phyloP scores from a whole-genome alignment of 2,329 filamentous ascomycete genomes.

The Mariannaea sp. region DNA sequence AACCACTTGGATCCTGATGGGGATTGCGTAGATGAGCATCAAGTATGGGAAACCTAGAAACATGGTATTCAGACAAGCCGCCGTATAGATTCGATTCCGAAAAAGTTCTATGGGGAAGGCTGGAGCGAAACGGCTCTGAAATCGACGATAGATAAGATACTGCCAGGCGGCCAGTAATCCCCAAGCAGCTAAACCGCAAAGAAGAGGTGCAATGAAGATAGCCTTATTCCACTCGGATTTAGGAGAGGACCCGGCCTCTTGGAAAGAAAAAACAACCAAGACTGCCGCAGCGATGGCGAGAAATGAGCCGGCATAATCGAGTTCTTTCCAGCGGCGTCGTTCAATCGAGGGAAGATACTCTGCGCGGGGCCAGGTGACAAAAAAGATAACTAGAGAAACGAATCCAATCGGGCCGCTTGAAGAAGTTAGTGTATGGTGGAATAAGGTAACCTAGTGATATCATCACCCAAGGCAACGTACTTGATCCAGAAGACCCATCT shows the following conservation, averaged over 20 bases:
- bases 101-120: constrained; percentile 56
- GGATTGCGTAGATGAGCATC: constrained; percentile 54
- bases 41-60: constrained; percentile 57
- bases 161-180: constrained; percentile 39
- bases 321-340: constrained; percentile 51
- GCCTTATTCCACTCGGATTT: constrained; percentile 49
- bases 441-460: neutral
- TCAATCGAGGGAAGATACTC: constrained; percentile 46
- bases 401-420: constrained; percentile 56
- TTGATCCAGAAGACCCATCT: constrained; percentile 66
- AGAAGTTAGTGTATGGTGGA: constrained; percentile 7
- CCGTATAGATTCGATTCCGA: constrained; percentile 51
- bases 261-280: constrained; percentile 62
- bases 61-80: constrained; percentile 51
- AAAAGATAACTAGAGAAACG: constrained; percentile 53
- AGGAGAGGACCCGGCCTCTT: constrained; percentile 50
- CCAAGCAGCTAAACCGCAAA: constrained; percentile 39
- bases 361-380: constrained; percentile 54
- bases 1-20: constrained; percentile 56
- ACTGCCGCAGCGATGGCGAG: constrained; percentile 59
- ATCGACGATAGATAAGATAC: constrained; percentile 30
- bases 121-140: constrained; percentile 40
- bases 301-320: constrained; percentile 60
- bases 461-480: constrained; percentile 48
- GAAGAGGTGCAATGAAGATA: constrained; percentile 41